Conservation (phyloP, 805 yeast genomes). For the Yarrowia sp. region DNA sequence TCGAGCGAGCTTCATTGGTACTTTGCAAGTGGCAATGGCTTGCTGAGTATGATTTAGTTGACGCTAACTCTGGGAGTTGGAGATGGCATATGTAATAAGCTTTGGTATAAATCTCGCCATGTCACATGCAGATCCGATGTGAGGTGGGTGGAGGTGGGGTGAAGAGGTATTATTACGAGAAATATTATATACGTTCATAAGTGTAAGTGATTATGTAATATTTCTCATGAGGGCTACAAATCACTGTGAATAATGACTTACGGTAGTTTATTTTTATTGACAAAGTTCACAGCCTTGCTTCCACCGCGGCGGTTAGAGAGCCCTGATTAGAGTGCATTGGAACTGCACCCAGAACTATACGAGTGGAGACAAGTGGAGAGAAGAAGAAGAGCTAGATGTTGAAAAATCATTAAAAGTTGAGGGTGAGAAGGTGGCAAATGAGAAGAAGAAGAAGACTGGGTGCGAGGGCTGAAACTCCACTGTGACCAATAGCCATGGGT, state of each 20-base stretch:
- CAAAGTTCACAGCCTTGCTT: conserved; percentile 9
- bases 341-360: conserved; percentile 12
- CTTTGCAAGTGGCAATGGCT: too few species aligned
- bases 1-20: conserved; percentile 26
- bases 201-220: background rate
- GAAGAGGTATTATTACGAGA: background rate
- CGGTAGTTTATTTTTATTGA: too few species aligned
- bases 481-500: background rate
- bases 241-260: too few species aligned
- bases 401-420: background rate
- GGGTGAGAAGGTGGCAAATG: background rate
- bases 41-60: background rate
- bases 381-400: background rate
- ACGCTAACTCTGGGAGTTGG: conserved; percentile 3
- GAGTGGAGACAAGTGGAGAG: background rate
- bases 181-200: too few species aligned
- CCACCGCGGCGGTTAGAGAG: conserved; percentile 10
- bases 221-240: too few species aligned
- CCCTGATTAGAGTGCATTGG: conserved; percentile 10
- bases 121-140: conserved; percentile 24
- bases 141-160: background rate
- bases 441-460: background rate
- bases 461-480: background rate
- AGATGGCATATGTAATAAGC: conserved; percentile 12
- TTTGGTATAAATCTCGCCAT: conserved; percentile 31